A percentile compares a stretch with the other conserved stretches of the same genome.
Conservation (phyloP, 345 rosid genomes). For the Gossypium herbaceum region DNA sequence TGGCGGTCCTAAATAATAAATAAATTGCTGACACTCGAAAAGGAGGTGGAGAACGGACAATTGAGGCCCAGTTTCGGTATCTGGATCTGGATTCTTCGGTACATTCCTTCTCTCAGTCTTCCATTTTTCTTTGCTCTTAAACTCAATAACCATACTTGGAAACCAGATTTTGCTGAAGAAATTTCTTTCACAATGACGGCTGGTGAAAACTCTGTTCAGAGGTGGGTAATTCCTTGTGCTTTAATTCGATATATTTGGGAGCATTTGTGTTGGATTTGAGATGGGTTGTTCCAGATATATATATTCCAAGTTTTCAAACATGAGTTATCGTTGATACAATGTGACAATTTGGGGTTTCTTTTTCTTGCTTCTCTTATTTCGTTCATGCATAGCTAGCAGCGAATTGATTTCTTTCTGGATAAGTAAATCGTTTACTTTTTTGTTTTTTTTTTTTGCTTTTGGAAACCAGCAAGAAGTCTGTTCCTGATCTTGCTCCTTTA, state of each 20-base stretch:
- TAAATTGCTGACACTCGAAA: no score
- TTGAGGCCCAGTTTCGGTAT: neutral
- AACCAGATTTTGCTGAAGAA: neutral
- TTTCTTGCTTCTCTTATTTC: neutral
- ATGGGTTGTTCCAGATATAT: neutral
- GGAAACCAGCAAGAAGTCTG: constrained; percentile 48
- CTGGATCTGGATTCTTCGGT: neutral
- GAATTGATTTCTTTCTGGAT: no score
- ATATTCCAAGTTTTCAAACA: neutral
- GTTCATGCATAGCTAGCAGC: neutral
- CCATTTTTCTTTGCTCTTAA: neutral
- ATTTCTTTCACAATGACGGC: neutral
- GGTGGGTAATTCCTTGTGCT: neutral
- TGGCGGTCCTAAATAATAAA: no score
- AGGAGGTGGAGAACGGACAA: neutral
- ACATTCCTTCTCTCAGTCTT: neutral
- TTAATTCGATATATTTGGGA: neutral
- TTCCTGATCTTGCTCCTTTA: constrained; percentile 59
- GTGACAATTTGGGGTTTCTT: neutral
- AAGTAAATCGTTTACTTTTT: neutral
- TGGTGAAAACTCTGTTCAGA: constrained; percentile 3
- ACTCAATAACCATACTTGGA: neutral
- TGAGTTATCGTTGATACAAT: neutral
- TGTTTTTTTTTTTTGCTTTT: neutral
- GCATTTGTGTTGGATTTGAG: neutral